Base-by-base conservation (phyloP, 805 yeast species). In the Blastobotrys peoriensis region DNA sequence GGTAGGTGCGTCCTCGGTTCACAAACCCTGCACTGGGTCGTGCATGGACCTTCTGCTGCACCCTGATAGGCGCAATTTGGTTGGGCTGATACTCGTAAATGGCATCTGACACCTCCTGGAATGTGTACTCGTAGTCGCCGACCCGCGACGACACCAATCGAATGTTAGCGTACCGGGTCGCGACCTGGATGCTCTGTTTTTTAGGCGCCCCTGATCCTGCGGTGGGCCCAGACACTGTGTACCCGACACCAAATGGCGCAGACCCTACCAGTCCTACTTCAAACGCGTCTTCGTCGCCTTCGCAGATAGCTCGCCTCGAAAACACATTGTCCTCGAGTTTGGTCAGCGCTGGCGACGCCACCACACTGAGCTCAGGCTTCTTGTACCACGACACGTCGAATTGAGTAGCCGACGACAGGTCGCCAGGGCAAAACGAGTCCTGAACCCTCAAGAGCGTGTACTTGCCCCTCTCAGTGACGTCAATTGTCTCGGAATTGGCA, bases 171-270 rank as follows among this genome's bases (percentile, higher is more conserved):
- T 66, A 69, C 55, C 69, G 73, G 18, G 78, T 74, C 1, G 78
- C 71, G 4, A 79, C 75, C 41, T 77, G 78, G 20, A 75, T 54
- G 58, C 63, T 38, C 18, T 51, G 44, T 20, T 41, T 37, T 33
- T 43, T 43, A 21, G 40, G n/a, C 6, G 35, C 46, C 2, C 34
- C 40, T n/a, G n/a, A n/a, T 8, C 30, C 30, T 8, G 10, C 30
- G 10, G 25, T 43, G 2, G 60, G 60, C 4, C 57, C 56, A 9
- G 22, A 22, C 16, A 55, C 46, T 34, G 76, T 74, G 59, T 87
- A 86, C 33, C 76, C 78, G 20, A 88, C 65, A n/a, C 74, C 63
- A 51, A 86, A 86, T 19, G 91, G 89, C 1, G 80, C 70, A 4
- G 74, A 62, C 3, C 61, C 51, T 33, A 64, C 64, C 28, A 83